Percentiles rank a stretch among this genome's conserved stretches.
These are phyloP conservation scores for Cynara cardunculus DNA, from an alignment of 129 eudicot species.

Conservation along the genomic window DNA sequence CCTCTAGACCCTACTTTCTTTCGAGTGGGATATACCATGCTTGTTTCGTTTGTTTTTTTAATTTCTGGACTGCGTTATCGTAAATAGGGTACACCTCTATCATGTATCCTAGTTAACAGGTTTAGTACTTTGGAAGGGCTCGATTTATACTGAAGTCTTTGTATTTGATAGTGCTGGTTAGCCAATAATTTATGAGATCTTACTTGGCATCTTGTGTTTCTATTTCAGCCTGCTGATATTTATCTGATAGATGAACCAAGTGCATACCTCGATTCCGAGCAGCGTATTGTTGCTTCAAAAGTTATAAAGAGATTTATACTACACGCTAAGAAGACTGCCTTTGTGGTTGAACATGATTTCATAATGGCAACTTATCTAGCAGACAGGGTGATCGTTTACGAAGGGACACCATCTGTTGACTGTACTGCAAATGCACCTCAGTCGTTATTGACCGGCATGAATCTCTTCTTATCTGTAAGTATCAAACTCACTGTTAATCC, in stretches of 20 bases:
- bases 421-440: slow-evolving; percentile 86
- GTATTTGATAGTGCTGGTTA: neutral
- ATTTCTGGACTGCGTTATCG: neutral
- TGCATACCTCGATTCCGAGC: slow-evolving; percentile 88
- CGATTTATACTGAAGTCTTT: neutral
- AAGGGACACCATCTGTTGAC: slow-evolving; percentile 74
- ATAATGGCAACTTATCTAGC: slow-evolving; percentile 93
- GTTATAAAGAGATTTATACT: slow-evolving; percentile 85
- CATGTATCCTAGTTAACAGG: neutral
- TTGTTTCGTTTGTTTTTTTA: too few relatives aligned
- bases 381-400: slow-evolving; percentile 80
- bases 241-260: slow-evolving; percentile 91
- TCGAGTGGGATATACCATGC: too few relatives aligned
- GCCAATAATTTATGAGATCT: neutral
- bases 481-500: neutral
- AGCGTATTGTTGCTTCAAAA: slow-evolving; percentile 90
- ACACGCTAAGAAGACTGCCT: slow-evolving; percentile 87
- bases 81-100: neutral
- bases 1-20: too few relatives aligned
- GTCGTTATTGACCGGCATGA: slow-evolving; percentile 80
- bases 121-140: neutral
- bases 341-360: slow-evolving; percentile 91
- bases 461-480: slow-evolving; percentile 85
- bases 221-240: slow-evolving; percentile 83
- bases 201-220: slow-evolving; percentile 6